Conservation (phyloP, 345 rosid genomes). For the Abelmoschus esculentus region DNA sequence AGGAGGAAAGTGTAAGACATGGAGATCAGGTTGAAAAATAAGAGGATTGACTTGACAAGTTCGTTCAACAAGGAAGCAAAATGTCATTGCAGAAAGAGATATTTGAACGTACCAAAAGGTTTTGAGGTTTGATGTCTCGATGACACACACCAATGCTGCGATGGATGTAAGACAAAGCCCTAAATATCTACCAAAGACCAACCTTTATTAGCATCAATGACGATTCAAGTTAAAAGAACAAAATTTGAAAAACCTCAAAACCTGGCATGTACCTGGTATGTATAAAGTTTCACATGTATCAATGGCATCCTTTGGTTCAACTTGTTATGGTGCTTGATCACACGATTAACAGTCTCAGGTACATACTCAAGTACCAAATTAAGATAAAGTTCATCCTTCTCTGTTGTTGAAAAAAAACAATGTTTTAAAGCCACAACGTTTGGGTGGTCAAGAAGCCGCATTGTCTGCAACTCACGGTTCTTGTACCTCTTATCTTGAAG, state of each 20-base stretch:
- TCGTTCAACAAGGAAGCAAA: not conserved
- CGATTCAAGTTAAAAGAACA: not conserved
- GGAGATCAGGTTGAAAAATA: not conserved
- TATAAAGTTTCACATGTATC: conserved; percentile 82
- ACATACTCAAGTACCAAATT: conserved; percentile 95
- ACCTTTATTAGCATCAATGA: not conserved
- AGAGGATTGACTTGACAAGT: not conserved
- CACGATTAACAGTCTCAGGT: conserved; percentile 90
- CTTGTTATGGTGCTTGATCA: conserved; percentile 84
- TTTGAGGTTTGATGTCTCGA: conserved; percentile 97
- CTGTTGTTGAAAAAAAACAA: conserved; percentile 95
- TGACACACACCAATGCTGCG: conserved; percentile 83
- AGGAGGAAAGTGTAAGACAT: conserved; percentile 1
- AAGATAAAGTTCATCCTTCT: conserved; percentile 91
- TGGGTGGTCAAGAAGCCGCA: conserved; percentile 97
- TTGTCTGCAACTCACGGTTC: conserved; percentile 95
- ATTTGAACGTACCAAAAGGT: conserved; percentile 61
- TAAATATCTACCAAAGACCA: conserved; percentile 62
- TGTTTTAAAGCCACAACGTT: conserved; percentile 85
- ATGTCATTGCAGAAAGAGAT: not conserved
- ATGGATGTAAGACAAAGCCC: conserved; percentile 89
- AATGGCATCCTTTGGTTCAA: conserved; percentile 87
- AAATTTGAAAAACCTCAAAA: not conserved
- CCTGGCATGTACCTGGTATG: conserved; percentile 59
- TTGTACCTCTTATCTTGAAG: conserved; percentile 94